Base-by-base conservation (phyloP, 2,329 filamentous ascomycete genomes). In the Alternaria solani region DNA sequence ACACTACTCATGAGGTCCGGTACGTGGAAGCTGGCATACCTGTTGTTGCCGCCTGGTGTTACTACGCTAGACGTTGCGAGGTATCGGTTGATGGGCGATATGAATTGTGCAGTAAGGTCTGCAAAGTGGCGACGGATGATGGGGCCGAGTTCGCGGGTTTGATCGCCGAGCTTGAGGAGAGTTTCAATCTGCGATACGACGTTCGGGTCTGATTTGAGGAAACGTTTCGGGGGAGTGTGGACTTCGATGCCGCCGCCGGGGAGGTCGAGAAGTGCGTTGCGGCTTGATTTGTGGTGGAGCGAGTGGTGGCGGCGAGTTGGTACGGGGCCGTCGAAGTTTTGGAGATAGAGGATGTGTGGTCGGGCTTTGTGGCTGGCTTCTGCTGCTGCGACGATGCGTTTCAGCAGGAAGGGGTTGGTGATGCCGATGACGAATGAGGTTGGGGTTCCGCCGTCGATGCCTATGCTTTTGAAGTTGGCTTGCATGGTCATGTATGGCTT, bases 401-500 rank as follows among this genome's bases (percentile, higher is more conserved):
- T 78, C 5, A 80, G 69, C 4, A 81, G 71, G 57, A 81, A 81
- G 2, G 79, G 79, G 47, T 81, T 80, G 6, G 79, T 81, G 59
- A 80, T 77, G 32, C 79, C 79, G 48, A 80, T 69, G 6, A 80
- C 68, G 64, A 80, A 80, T 9, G 75, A 72, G 14, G 74, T 66
- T 1, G 78, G 77, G 11, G 75, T 75, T 2, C 77, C 78, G 16
- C 78, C 76, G 48, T 80, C 77, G 51, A 79, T 74, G 41, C 78
- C 78, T 7, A 78, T 78, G 48, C 71, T 71, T n/a, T 72, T 69
- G 61, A 80, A 80, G 28, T 80, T 78, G 11, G 78, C 77, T 64
- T 81, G 79, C 79, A 81, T 81, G 36, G 78, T 80, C 69, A 80
- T 73, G 62, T 81, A 81, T 11, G 79, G 78, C 55, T 77, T 77